Evolutionary conservation across 129 eudicot species (phyloP).

Genomic region (Tanacetum coccineum): DNA sequence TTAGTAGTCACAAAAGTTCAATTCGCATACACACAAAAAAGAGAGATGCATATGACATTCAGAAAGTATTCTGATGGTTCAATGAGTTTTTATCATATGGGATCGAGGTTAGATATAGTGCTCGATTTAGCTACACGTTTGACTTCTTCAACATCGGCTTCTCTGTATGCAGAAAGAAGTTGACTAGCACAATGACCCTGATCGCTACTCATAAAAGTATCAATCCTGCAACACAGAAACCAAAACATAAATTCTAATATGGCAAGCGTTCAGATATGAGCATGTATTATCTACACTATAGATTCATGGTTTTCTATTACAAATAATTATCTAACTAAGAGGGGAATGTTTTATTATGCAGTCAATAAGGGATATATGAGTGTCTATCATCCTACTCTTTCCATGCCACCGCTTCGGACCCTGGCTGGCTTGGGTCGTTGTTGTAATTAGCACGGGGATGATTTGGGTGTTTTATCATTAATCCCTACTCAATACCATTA

Average conservation of each 20-base stretch:
- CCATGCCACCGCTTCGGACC: no score
- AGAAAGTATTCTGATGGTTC: constrained; percentile 7
- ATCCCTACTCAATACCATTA: no score
- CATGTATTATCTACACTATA: constrained; percentile 11
- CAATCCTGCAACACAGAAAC: constrained; percentile 53
- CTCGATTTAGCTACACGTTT: constrained; percentile 74
- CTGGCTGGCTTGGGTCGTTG: no score
- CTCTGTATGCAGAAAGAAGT: constrained; percentile 90
- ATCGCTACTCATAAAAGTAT: constrained; percentile 81
- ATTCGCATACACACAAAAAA: background rate
- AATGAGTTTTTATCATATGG: constrained; percentile 45
- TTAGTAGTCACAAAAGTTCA: constrained; percentile 2
- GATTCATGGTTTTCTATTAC: background rate
- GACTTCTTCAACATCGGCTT: constrained; percentile 82
- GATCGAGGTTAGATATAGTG: constrained; percentile 72
- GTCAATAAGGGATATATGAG: background rate
- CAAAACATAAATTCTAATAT: constrained; percentile 6
- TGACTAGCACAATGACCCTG: constrained; percentile 83
- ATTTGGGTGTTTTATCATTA: no score
- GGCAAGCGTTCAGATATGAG: background rate
- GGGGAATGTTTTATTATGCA: constrained; percentile 10
- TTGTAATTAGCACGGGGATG: no score
- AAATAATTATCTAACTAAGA: background rate
- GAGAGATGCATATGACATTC: background rate
- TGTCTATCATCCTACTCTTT: no score